These are phyloP conservation scores for Claviceps humidiphila DNA, from an alignment of 2,329 filamentous ascomycete species.

Conservation along the genomic window DNA sequence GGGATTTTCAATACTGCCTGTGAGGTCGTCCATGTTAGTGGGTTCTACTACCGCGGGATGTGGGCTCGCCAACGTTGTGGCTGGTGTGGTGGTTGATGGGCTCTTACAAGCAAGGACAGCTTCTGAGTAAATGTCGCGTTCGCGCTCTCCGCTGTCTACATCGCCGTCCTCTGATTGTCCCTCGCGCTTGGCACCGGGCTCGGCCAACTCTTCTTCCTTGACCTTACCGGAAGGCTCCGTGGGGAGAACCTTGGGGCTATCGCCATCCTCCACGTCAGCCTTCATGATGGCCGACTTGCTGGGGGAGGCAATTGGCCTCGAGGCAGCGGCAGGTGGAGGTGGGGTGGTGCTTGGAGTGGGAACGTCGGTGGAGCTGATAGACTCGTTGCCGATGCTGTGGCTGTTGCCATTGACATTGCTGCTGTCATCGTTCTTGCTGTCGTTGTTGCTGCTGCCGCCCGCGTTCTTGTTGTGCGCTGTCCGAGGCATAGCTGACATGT, in stretches of 20 bases:
- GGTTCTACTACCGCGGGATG: no score
- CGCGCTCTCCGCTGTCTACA: slow-evolving; percentile 57
- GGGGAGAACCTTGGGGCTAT: slow-evolving; percentile 65
- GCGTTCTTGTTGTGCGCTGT: slow-evolving; percentile 52
- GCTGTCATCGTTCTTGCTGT: not conserved
- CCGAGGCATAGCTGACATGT: slow-evolving; percentile 48
- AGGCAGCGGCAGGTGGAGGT: slow-evolving; percentile 30
- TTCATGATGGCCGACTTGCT: slow-evolving; percentile 56
- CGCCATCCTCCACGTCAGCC: slow-evolving; percentile 63
- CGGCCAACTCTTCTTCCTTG: slow-evolving; percentile 52
- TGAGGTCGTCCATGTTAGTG: slow-evolving; percentile 7
- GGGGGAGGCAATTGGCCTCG: slow-evolving; percentile 39
- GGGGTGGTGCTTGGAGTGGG: slow-evolving; percentile 58
- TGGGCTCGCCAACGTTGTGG: no score
- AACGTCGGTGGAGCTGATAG: slow-evolving; percentile 40
- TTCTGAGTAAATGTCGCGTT: slow-evolving; percentile 91
- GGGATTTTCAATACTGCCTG: slow-evolving; percentile 90
- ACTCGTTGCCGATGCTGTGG: slow-evolving; percentile 14
- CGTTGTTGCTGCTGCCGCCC: slow-evolving; percentile 13
- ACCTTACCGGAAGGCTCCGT: slow-evolving; percentile 53
- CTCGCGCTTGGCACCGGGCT: slow-evolving; percentile 35
- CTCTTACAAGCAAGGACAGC: slow-evolving; percentile 72
- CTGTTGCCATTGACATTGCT: not conserved
- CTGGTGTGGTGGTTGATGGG: not conserved
- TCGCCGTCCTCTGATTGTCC: slow-evolving; percentile 61